A percentile compares a stretch with the other conserved stretches of the same genome.
phyloP scores from a whole-genome alignment of 1,284 basidiomycete species.

The Sporisorium exsertum region DNA sequence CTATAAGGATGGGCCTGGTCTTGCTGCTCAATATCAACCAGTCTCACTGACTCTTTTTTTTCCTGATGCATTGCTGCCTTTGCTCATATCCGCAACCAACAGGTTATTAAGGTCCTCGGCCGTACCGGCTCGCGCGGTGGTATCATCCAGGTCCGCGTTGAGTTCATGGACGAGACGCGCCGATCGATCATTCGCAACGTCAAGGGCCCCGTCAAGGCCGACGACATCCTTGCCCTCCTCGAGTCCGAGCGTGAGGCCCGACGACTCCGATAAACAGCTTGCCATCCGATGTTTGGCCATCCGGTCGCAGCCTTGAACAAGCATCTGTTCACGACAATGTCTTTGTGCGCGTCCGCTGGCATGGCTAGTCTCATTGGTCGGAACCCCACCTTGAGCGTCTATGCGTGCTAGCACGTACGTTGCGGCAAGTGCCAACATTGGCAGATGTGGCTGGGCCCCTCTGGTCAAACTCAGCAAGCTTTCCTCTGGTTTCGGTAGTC shows the following conservation, averaged over 20 bases:
- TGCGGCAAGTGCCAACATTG: not conserved
- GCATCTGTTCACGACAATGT: not conserved
- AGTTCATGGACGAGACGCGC: constrained; percentile 97
- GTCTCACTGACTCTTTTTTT: constrained; percentile 25
- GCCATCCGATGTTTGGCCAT: not conserved
- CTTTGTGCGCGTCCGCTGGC: constrained; percentile 5
- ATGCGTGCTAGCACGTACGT: not conserved
- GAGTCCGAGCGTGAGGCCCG: constrained; percentile 99
- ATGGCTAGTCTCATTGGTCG: constrained; percentile 27
- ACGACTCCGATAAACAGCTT: constrained; percentile 69
- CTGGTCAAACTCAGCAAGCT: constrained; percentile 9
- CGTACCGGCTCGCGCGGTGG: constrained; percentile 99
- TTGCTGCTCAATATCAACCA: not conserved
- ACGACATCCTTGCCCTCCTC: constrained; percentile 96
- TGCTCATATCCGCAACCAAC: constrained; percentile 12
- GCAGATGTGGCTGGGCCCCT: not conserved
- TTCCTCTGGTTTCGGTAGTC: constrained; percentile 20
- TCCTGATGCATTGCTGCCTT: not conserved
- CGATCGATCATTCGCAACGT: constrained; percentile 99
- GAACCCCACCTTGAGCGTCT: constrained; percentile 39
- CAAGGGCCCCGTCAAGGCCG: constrained; percentile 95
- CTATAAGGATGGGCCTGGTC: not conserved
- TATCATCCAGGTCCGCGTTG: constrained; percentile 99
- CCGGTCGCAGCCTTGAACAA: not conserved
- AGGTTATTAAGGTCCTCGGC: constrained; percentile 84